These are phyloP conservation scores for Cyclocybe cylindracea DNA, from an alignment of 768 basidiomycete species.

Conservation along the genomic window DNA sequence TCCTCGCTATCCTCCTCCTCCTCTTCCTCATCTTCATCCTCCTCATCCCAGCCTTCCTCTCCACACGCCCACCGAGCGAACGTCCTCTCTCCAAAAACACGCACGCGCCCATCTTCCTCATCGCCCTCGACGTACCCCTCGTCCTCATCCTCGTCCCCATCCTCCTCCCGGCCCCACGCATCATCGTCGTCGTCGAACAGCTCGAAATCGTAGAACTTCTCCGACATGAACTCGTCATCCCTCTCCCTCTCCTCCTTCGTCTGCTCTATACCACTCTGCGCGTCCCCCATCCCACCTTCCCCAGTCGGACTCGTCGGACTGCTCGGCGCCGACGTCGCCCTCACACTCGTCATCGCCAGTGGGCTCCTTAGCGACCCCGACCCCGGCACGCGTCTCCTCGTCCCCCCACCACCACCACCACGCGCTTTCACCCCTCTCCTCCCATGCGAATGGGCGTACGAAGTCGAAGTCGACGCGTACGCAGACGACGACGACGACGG, in stretches of 20 bases:
- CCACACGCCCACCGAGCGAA: too few relatives aligned
- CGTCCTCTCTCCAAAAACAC: too few relatives aligned
- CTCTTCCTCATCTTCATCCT: too few relatives aligned
- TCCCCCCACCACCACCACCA: neutral
- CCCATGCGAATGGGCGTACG: too few relatives aligned
- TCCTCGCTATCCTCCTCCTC: too few relatives aligned
- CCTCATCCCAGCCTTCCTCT: too few relatives aligned
- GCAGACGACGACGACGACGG: neutral
- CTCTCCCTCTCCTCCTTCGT: neutral
- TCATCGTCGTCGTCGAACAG: constrained; percentile 5
- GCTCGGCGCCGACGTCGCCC: neutral
- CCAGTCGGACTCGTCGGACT: too few relatives aligned
- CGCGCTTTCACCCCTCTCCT: neutral
- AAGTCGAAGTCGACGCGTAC: too few relatives aligned
- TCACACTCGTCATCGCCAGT: neutral
- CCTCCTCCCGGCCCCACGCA: neutral
- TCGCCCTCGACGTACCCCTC: neutral
- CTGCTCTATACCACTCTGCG: too few relatives aligned
- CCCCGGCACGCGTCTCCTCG: neutral
- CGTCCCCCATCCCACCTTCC: too few relatives aligned
- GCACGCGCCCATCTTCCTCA: neutral
- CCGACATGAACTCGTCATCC: constrained; percentile 6
- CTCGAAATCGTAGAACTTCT: constrained; percentile 3
- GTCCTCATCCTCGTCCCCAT: too few relatives aligned
- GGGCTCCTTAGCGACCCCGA: neutral